A percentile compares a stretch with the other conserved stretches of the same genome.
Evolutionary conservation across 2,329 filamentous ascomycete genomes (phyloP).

Genomic region (Spiromastix sp.): DNA sequence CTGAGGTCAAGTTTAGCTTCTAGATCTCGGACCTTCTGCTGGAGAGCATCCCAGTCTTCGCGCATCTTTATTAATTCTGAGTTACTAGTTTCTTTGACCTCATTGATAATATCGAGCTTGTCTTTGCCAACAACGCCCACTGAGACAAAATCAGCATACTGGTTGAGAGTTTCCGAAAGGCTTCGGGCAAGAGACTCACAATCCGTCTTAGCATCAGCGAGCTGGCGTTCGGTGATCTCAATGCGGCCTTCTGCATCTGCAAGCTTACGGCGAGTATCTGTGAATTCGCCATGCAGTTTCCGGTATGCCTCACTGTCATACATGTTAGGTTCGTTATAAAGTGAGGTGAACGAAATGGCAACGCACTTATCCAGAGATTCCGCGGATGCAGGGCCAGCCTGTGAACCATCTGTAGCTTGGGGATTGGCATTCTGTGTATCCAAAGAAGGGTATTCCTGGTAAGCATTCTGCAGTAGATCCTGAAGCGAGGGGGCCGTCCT

Average conservation of each 20-base stretch:
- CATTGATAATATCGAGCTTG: conserved; percentile 27
- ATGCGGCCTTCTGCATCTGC: conserved; percentile 28
- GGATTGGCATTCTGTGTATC: conserved; percentile 18
- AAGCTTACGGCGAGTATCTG: conserved; percentile 25
- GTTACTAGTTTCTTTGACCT: conserved; percentile 25
- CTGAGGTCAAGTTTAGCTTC: conserved; percentile 30
- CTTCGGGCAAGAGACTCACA: conserved; percentile 17
- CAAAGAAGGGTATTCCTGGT: conserved; percentile 15
- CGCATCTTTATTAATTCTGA: conserved; percentile 25
- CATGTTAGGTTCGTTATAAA: background rate
- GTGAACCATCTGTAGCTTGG: conserved; percentile 23
- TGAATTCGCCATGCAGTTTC: conserved; percentile 31
- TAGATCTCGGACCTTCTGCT: conserved; percentile 25
- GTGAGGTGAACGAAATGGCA: no score
- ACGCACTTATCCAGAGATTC: conserved; percentile 28
- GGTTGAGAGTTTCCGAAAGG: background rate
- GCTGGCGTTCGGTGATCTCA: conserved; percentile 24
- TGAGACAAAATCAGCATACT: conserved; percentile 16
- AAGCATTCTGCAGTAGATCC: background rate
- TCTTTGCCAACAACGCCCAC: conserved; percentile 28
- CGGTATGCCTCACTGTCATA: conserved; percentile 10
- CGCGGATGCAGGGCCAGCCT: conserved; percentile 22
- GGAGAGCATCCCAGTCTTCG: conserved; percentile 23
- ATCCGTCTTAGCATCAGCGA: conserved; percentile 27
- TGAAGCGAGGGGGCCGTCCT: conserved; percentile 1